Conservation (phyloP, 371 early-diverging fungal species). For the Scutellospora calospora region DNA sequence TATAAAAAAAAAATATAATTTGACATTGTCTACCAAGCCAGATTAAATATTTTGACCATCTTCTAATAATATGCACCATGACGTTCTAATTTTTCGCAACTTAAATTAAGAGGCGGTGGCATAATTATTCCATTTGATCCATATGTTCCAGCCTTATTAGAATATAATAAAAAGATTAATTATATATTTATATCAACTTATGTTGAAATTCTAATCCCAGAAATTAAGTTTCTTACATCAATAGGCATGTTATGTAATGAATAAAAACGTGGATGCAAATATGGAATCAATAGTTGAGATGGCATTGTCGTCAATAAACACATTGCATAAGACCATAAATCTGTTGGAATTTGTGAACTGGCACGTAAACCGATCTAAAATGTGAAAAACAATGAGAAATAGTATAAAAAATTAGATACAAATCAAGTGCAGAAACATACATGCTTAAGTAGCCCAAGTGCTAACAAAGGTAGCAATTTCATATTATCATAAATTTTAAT, state of each 20-base stretch:
- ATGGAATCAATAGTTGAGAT: slow-evolving; percentile 78
- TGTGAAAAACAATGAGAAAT: too few species aligned
- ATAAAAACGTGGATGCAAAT: slow-evolving; percentile 82
- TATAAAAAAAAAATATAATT: not conserved
- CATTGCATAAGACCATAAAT: slow-evolving; percentile 76
- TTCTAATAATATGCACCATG: slow-evolving; percentile 89
- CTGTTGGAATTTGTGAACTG: slow-evolving; percentile 76
- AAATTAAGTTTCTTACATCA: slow-evolving; percentile 54
- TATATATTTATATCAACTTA: not conserved
- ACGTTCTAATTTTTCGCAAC: slow-evolving; percentile 84
- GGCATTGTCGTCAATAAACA: slow-evolving; percentile 80
- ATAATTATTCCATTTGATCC: slow-evolving; percentile 68
- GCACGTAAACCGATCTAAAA: slow-evolving; percentile 67
- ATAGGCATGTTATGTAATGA: slow-evolving; percentile 87
- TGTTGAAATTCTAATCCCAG: not conserved
- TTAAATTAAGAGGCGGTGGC: slow-evolving; percentile 82
- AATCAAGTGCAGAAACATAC: slow-evolving; percentile 49
- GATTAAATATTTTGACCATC: slow-evolving; percentile 82
- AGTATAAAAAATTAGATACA: too few species aligned
- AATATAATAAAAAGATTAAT: slow-evolving; percentile 14
- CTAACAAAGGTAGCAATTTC: slow-evolving; percentile 85
- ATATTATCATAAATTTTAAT: slow-evolving; percentile 85
- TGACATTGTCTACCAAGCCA: slow-evolving; percentile 81
- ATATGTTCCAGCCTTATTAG: slow-evolving; percentile 60
- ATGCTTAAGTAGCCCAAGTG: slow-evolving; percentile 83